Base-by-base conservation (phyloP, 202 grass and related monocot species). In the Dendrocalamus latiflorus region DNA sequence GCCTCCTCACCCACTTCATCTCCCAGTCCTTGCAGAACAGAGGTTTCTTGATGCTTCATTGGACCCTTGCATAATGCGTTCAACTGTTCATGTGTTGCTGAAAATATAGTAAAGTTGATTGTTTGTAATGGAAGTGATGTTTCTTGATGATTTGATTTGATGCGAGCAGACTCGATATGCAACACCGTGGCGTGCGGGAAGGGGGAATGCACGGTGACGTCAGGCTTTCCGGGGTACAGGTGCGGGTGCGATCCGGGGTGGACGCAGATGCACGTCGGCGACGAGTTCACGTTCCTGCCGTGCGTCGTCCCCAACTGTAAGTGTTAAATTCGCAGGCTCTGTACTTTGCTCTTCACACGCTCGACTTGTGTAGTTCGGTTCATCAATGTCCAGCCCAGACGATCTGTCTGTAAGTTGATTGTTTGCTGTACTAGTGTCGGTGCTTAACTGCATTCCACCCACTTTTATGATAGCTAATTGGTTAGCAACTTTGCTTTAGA, bases 221-320 rank as follows among this genome's bases (percentile, higher is more conserved):
- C 74, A 4, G 82, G 87, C 58, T 33, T 81, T 2, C 60, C 67
- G 60, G 95, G 96, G 3, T 98, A 91, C 53, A 47, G 76, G n/a
- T 98, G 96, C 78, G 81, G 93, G 37, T 98, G 96, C 80, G 79
- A 90, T 6, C 80, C 79, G 0, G 96, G 96, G 0, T 98, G 96
- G 96, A 77, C 61, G 79, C 93, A 98, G 88, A 65, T 98, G 49
- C 89, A 92, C 65, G 64, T 90, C 63, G 85, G 74, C 67, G 93
- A 95, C 79, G 45, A 21, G 49, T 78, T 95, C 63, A 43, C 85
- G 26, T 98, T 95, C 84, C 83, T 95, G 28, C 93, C 96, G 5
- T 98, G 96, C 80, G 57, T 98, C 93, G 51, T 98, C 70, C 96
- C 96, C 41, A 98, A 98, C 70, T 98, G 96, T 98, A 84, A 88